Evolutionary conservation across 306 rosid genomes (phyloP).

Genomic region (Malus sylvestris): DNA sequence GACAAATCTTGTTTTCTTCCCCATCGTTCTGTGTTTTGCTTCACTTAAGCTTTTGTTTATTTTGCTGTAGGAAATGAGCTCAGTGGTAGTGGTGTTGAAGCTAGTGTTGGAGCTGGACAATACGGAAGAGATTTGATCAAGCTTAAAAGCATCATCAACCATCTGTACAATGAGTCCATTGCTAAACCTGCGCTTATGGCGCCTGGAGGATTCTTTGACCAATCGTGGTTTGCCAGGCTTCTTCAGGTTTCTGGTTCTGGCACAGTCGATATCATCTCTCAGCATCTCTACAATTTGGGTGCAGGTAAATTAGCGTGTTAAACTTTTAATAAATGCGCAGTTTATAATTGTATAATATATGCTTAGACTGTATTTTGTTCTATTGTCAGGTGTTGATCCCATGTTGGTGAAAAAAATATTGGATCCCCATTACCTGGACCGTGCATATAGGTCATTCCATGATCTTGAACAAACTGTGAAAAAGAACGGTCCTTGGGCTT

Average conservation of each 20-base stretch:
- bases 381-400: slow-evolving; percentile 52
- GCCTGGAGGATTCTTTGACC: slow-evolving; percentile 85
- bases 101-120: slow-evolving; percentile 65
- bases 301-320: slow-evolving; percentile 46
- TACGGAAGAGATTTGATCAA: slow-evolving; percentile 79
- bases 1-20: slow-evolving; percentile 15
- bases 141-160: slow-evolving; percentile 41
- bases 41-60: slow-evolving; percentile 20
- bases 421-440: slow-evolving; percentile 58
- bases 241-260: slow-evolving; percentile 72
- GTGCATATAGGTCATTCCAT: slow-evolving; percentile 35
- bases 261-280: slow-evolving; percentile 53
- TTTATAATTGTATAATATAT: neutral
- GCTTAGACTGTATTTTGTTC: neutral
- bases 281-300: slow-evolving; percentile 88
- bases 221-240: slow-evolving; percentile 64
- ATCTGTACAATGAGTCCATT: slow-evolving; percentile 37
- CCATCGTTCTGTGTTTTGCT: neutral
- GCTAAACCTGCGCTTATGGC: slow-evolving; percentile 65
- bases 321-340: neutral
- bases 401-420: slow-evolving; percentile 49
- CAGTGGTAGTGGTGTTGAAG: slow-evolving; percentile 78
- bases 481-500: slow-evolving; percentile 69
- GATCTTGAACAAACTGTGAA: slow-evolving; percentile 47
- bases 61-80: slow-evolving; percentile 71